phyloP scores from a whole-genome alignment of 805 yeast genomes.

The Schwanniomyces sp. region DNA sequence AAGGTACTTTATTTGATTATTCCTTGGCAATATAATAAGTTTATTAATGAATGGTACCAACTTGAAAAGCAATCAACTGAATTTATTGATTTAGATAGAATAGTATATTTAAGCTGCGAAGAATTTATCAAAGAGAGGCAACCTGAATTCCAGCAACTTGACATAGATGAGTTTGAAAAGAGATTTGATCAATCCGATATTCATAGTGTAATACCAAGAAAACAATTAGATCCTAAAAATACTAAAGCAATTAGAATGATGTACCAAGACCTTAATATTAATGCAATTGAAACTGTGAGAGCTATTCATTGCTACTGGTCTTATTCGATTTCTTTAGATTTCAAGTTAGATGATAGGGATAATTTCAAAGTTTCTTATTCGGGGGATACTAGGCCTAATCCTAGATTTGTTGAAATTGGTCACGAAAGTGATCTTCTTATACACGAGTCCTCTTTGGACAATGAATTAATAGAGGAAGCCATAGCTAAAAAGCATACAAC shows the following conservation, averaged over 20 bases:
- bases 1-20: constrained; percentile 56
- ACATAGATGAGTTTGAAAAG: constrained; percentile 31
- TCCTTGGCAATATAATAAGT: constrained; percentile 73
- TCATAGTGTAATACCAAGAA: constrained; percentile 15
- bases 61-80: constrained; percentile 37
- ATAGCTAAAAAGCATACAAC: constrained; percentile 82
- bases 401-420: constrained; percentile 66
- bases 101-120: constrained; percentile 61
- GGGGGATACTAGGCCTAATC: constrained; percentile 91
- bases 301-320: constrained; percentile 88
- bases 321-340: constrained; percentile 57
- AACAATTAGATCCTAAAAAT: constrained; percentile 26
- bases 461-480: constrained; percentile 77
- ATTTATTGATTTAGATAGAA: constrained; percentile 34
- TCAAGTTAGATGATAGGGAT: constrained; percentile 42
- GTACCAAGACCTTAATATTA: constrained; percentile 43
- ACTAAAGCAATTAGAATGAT: constrained; percentile 28
- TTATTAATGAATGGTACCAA: constrained; percentile 66
- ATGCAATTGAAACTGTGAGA: constrained; percentile 55
- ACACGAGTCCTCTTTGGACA: constrained; percentile 93
- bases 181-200: constrained; percentile 23
- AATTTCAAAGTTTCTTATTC: constrained; percentile 79
- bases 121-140: constrained; percentile 42
- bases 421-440: constrained; percentile 66
- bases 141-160: constrained; percentile 28